Conservation (phyloP, 768 basidiomycete species). For the Kwoniella europaea region DNA sequence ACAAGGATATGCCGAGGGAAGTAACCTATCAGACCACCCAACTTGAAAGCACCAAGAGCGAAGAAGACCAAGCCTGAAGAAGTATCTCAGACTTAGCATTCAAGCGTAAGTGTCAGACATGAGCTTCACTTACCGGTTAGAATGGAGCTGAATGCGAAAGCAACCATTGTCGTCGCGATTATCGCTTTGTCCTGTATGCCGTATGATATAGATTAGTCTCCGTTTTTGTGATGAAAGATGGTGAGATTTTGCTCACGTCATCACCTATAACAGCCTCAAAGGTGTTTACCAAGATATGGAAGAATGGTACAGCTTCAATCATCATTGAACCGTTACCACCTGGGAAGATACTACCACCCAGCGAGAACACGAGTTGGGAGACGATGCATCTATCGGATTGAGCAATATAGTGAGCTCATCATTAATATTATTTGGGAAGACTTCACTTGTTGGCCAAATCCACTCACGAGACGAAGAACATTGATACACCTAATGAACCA, state of each 20-base stretch:
- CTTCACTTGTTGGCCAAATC: not conserved
- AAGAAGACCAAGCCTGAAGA: slow-evolving; percentile 75
- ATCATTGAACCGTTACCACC: slow-evolving; percentile 66
- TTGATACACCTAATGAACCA: slow-evolving; percentile 87
- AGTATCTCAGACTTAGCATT: not conserved
- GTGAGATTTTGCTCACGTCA: slow-evolving; percentile 59
- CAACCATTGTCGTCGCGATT: slow-evolving; percentile 88
- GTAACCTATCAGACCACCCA: slow-evolving; percentile 88
- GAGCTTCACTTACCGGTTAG: slow-evolving; percentile 69
- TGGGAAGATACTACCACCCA: slow-evolving; percentile 85
- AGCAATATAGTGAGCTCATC: not conserved
- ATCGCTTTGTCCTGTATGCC: slow-evolving; percentile 63
- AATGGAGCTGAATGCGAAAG: slow-evolving; percentile 83
- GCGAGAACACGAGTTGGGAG: slow-evolving; percentile 80
- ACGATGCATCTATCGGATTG: slow-evolving; percentile 67
- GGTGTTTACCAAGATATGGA: slow-evolving; percentile 82
- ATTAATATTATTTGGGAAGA: not conserved
- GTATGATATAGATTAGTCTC: not conserved
- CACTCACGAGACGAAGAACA: slow-evolving; percentile 84
- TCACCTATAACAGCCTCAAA: slow-evolving; percentile 77
- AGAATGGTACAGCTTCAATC: slow-evolving; percentile 98
- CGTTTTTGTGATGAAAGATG: not conserved
- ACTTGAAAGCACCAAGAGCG: slow-evolving; percentile 77
- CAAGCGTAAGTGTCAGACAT: not conserved
- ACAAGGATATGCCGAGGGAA: slow-evolving; percentile 96